Percentiles rank a stretch among this genome's conserved stretches.
Evolutionary conservation across 23 red algal genomes (phyloP).

Genomic region (Porphyridium purpureum): DNA sequence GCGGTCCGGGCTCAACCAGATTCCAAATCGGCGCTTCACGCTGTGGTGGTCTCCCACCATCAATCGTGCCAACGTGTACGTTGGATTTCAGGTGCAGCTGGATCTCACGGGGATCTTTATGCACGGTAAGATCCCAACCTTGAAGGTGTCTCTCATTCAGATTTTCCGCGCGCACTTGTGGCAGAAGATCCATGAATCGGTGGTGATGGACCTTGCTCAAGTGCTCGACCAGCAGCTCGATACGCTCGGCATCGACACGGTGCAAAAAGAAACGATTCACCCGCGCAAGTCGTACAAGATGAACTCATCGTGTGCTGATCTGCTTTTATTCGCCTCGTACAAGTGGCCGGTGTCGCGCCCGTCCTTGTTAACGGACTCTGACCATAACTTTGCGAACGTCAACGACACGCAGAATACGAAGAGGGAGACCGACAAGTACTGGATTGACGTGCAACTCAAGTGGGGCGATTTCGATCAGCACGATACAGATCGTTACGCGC

Average conservation of each 20-base stretch:
- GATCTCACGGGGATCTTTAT: slow-evolving; percentile 99
- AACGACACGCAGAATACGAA: slow-evolving; percentile 23
- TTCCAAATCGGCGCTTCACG: slow-evolving; percentile 96
- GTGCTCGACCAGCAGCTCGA: slow-evolving; percentile 81
- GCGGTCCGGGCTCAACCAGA: slow-evolving; percentile 83
- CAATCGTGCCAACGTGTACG: slow-evolving; percentile 91
- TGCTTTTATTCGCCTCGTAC: slow-evolving; percentile 67
- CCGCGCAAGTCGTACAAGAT: slow-evolving; percentile 98
- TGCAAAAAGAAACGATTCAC: slow-evolving; percentile 93
- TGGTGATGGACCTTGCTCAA: slow-evolving; percentile 80
- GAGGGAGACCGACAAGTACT: no score
- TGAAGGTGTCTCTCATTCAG: slow-evolving; percentile 92
- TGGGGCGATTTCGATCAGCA: slow-evolving; percentile 99
- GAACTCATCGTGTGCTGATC: slow-evolving; percentile 95
- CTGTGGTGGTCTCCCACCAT: slow-evolving; percentile 99
- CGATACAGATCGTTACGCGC: slow-evolving; percentile 67
- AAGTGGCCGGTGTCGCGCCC: slow-evolving; percentile 87
- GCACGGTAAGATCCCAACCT: slow-evolving; percentile 91
- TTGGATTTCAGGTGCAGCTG: slow-evolving; percentile 96
- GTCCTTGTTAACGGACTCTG: slow-evolving; percentile 28
- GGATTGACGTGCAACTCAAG: slow-evolving; percentile 92
- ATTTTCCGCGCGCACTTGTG: slow-evolving; percentile 96
- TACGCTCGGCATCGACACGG: slow-evolving; percentile 60
- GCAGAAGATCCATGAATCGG: slow-evolving; percentile 98
- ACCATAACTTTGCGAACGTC: slow-evolving; percentile 26